These are phyloP conservation scores for Cladosporium phlei DNA, from an alignment of 2,329 filamentous ascomycete species.

Conservation along the genomic window DNA sequence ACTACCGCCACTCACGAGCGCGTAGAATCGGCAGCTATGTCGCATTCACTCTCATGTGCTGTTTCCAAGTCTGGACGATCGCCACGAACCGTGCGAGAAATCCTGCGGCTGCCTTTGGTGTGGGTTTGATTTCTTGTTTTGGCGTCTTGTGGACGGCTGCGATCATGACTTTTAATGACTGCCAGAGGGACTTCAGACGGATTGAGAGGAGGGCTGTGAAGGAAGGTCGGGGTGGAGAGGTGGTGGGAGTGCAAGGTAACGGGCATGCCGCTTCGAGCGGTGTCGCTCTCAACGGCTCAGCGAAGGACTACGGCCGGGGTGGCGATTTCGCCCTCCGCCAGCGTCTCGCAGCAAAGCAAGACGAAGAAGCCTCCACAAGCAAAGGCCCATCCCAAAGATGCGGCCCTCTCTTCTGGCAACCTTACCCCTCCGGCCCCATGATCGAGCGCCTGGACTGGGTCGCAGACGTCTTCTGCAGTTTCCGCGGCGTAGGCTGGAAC, in stretches of 20 bases:
- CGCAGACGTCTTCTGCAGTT: constrained; percentile 52
- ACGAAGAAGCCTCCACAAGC: constrained; percentile 8
- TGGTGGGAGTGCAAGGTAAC: background rate
- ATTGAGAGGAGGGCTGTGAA: constrained; percentile 39
- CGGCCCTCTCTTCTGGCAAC: constrained; percentile 46
- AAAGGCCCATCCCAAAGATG: constrained; percentile 16
- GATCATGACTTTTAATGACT: constrained; percentile 53
- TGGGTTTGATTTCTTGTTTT: constrained; percentile 53
- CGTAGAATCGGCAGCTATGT: constrained; percentile 41
- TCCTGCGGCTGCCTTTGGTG: constrained; percentile 49
- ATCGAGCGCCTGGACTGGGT: constrained; percentile 55
- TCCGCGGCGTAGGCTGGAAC: constrained; percentile 58
- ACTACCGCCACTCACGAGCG: constrained; percentile 39
- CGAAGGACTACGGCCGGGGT: constrained; percentile 10
- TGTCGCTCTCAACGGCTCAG: constrained; percentile 6
- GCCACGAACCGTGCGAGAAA: constrained; percentile 44
- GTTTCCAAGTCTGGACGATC: constrained; percentile 42
- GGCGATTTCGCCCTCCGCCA: constrained; percentile 3
- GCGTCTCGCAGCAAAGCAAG: background rate
- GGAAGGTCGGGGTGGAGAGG: background rate
- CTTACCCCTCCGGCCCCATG: constrained; percentile 45
- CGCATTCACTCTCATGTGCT: constrained; percentile 42
- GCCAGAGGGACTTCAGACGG: constrained; percentile 51
- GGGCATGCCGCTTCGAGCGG: background rate
- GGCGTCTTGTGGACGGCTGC: constrained; percentile 50